Evolutionary conservation across 352 stramenopile genomes (phyloP), one percentile per base, ranked within the genome.

Genomic region (Globisporangium cylindrosporum): DNA sequence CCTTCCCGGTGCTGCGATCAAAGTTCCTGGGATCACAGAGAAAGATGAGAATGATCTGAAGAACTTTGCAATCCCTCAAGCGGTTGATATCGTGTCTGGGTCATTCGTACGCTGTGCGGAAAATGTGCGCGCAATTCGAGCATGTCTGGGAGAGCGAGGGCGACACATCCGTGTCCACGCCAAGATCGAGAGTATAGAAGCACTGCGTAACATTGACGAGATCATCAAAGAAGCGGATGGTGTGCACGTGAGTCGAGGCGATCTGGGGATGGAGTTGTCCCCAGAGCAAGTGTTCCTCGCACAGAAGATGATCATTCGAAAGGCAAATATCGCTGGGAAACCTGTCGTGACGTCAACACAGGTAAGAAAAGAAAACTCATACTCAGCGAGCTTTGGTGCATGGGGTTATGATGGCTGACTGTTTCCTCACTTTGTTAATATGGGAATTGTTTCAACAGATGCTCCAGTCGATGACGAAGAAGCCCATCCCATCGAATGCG

Each of bases 271-370:
- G 79, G 98, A 99, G 77, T 93, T 99, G 74, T 91, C 76, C 55
- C 94, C 97, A 0, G 93, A 99, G 67, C 98, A 99, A 74, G 97
- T 99, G 1, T 99, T 99, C 74, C 72, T 99, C 38, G 97, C 96
- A 0, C 98, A 99, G 73, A 99, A 99, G 80, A 96, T 98, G 78
- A 99, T 99, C 81, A 99, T 99, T 71, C 83, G 87, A n/a, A 95
- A 97, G 69, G 88, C 88, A 63, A 99, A 99, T 72, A 88, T 97
- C 54, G 93, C 90, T 14, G 98, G 97, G 24, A 99, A 99, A 72
- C 98, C 98, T 1, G 98, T 99, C 2, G 95, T 99, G 59, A 98
- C 97, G 10, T 98, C 97, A 0, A 95, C 88, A 14, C 88, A 88
- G 63, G 73, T 76, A 32, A 32, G 3, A 32, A 32, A 43, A 25